Conservation (phyloP, 1,284 basidiomycete species). For the Phylloporus sp. region DNA sequence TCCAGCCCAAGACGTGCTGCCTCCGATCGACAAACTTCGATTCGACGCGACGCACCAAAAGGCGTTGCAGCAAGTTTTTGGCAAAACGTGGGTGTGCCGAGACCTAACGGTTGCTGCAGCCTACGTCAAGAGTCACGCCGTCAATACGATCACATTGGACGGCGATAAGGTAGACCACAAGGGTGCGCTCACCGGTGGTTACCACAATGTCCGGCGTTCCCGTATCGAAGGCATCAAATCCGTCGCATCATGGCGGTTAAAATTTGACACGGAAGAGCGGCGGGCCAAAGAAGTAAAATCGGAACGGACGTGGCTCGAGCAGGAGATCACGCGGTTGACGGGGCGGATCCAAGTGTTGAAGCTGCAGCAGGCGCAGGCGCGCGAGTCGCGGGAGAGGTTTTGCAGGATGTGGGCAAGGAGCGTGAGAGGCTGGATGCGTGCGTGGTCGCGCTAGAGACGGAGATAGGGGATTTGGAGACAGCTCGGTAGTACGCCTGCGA, state of each 20-base stretch:
- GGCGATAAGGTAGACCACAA: slow-evolving; percentile 98
- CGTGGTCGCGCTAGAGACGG: slow-evolving; percentile 71
- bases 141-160: slow-evolving; percentile 97
- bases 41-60: slow-evolving; percentile 79
- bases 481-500: slow-evolving; percentile 63
- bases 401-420: slow-evolving; percentile 77
- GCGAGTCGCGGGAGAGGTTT: slow-evolving; percentile 74
- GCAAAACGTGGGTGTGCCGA: slow-evolving; percentile 94
- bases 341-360: slow-evolving; percentile 80
- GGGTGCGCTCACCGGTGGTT: slow-evolving; percentile 95
- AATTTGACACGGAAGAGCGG: slow-evolving; percentile 72
- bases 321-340: slow-evolving; percentile 82
- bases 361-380: slow-evolving; percentile 75
- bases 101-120: slow-evolving; percentile 92
- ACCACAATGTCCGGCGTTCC: slow-evolving; percentile 90
- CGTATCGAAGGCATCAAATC: slow-evolving; percentile 88
- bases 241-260: slow-evolving; percentile 80
- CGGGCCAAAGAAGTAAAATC: slow-evolving; percentile 79
- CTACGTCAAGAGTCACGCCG: slow-evolving; percentile 92
- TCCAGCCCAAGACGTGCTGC: slow-evolving; percentile 87
- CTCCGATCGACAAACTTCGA: slow-evolving; percentile 84
- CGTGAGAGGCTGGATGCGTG: slow-evolving; percentile 75
- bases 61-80: slow-evolving; percentile 97
- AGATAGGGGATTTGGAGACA: slow-evolving; percentile 79
- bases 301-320: slow-evolving; percentile 78